phyloP scores from a whole-genome alignment of 2,329 filamentous ascomycete genomes.

The Cladosporium oxysporum region DNA sequence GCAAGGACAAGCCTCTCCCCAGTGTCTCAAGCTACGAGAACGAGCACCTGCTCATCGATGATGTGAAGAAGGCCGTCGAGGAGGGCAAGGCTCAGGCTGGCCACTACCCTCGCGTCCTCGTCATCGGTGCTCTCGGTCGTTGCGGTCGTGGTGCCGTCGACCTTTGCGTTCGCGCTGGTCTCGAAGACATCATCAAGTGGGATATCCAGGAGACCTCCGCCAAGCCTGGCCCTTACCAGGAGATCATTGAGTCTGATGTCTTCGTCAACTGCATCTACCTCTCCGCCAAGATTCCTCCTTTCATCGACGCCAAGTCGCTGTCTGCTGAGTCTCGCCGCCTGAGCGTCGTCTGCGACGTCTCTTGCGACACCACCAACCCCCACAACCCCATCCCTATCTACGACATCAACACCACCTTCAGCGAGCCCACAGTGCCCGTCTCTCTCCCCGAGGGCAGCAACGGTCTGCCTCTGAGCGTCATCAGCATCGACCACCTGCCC shows the following conservation, averaged over 20 bases:
- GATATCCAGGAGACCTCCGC: conserved; percentile 79
- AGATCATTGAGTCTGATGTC: conserved; percentile 47
- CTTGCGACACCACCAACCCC: conserved; percentile 72
- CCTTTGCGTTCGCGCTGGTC: conserved; percentile 72
- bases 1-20: conserved; percentile 65
- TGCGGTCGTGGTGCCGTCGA: conserved; percentile 86
- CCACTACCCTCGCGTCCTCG: conserved; percentile 70
- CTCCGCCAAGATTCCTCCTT: conserved; percentile 73
- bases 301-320: conserved; percentile 72
- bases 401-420: conserved; percentile 80
- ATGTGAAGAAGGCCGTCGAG: conserved; percentile 72
- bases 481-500: conserved; percentile 85
- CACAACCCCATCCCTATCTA: conserved; percentile 80
- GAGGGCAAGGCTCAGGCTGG: conserved; percentile 67
- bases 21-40: conserved; percentile 70
- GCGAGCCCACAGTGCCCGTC: conserved; percentile 80
- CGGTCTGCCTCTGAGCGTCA: conserved; percentile 67
- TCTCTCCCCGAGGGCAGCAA: conserved; percentile 57
- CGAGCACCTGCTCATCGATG: conserved; percentile 69
- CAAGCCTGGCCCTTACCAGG: conserved; percentile 48
- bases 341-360: conserved; percentile 70
- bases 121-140: conserved; percentile 76
- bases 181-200: conserved; percentile 71
- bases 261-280: conserved; percentile 89
- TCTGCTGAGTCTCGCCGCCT: conserved; percentile 69